These are phyloP conservation scores for Bipolaris zeicola DNA, from an alignment of 2,329 filamentous ascomycete genomes.

Conservation along the genomic window DNA sequence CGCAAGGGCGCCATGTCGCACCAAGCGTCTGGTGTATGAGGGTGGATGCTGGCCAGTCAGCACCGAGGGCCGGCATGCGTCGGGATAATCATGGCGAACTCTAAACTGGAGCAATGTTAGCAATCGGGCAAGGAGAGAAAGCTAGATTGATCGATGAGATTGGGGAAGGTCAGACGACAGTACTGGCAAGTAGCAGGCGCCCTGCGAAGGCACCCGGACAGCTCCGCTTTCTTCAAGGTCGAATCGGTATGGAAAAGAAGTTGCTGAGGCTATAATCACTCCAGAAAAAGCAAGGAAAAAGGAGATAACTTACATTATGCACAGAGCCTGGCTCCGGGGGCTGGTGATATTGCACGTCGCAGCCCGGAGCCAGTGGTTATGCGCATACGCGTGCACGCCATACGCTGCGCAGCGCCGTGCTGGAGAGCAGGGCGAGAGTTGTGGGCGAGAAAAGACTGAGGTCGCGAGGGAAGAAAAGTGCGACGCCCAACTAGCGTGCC, in stretches of 20 bases:
- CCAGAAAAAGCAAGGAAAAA: slow-evolving; percentile 33
- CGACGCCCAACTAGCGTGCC: slow-evolving; percentile 23
- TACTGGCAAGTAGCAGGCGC: slow-evolving; percentile 92
- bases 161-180: slow-evolving; percentile 69
- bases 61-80: not conserved
- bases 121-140: slow-evolving; percentile 9
- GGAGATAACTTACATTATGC: slow-evolving; percentile 9
- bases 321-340: slow-evolving; percentile 6
- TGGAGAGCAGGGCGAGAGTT: slow-evolving; percentile 1
- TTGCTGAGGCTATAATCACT: slow-evolving; percentile 76
- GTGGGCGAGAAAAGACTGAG: slow-evolving; percentile 14
- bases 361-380: slow-evolving; percentile 11
- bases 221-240: slow-evolving; percentile 79
- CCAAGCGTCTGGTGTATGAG: not conserved
- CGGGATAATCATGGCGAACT: slow-evolving; percentile 4
- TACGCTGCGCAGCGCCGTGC: not conserved
- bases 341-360: slow-evolving; percentile 4
- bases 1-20: not conserved
- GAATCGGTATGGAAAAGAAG: slow-evolving; percentile 91
- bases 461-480: slow-evolving; percentile 30
- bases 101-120: slow-evolving; percentile 17
- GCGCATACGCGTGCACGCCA: not conserved
- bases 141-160: not conserved
- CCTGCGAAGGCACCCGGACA: slow-evolving; percentile 67
- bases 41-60: not conserved